Base-by-base conservation (phyloP, 495 filamentous ascomycete species). In the Talaromyces nanjingensis region DNA sequence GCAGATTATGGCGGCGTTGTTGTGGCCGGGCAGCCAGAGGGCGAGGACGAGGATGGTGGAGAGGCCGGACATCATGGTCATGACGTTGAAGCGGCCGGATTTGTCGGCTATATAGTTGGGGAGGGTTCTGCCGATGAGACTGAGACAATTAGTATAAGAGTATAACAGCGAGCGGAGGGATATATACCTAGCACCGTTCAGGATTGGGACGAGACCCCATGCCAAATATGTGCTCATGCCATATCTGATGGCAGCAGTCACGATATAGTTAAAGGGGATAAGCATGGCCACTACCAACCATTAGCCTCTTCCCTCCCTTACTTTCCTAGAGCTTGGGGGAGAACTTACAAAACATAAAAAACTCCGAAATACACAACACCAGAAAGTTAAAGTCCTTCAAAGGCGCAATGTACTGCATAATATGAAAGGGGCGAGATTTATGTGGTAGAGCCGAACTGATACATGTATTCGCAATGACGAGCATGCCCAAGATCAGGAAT, bases 251-350 rank as follows among this genome's bases (percentile, higher is more conserved):
- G 86, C 89, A 57, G 85, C 72, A 4, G 86, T 76, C 31, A 87
- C 84, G 47, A 93, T 77, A 68, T 85, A 92, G 68, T 86, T 89
- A 74, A 91, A 86, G 0, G 90, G 90, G 18, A 92, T 66, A 71
- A 90, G 91, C 39, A 54, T 63, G 90, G 56, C 56, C 72, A 12
- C 56, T 59, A 58, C 24, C 3, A 16, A 20, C 7, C 7, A 34
- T 58, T 20, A 58, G 79, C 78, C 6, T 74, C 74, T 0, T 14
- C 34, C 34, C 34, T 39, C 2, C 9, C 62, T 0, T 73, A 9
- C 20, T 39, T 14, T 0, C 9, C 91, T 93, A 73, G 70, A 88
- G 91, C 6, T 82, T 84, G 65, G 93, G 84, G 69, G 90, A 93
- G 2, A 88, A 70, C 0, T 82, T 86, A 71, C 90, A 89, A 65